Evolutionary conservation across 768 basidiomycete species (phyloP).

Genomic region (Suillus lakei): DNA sequence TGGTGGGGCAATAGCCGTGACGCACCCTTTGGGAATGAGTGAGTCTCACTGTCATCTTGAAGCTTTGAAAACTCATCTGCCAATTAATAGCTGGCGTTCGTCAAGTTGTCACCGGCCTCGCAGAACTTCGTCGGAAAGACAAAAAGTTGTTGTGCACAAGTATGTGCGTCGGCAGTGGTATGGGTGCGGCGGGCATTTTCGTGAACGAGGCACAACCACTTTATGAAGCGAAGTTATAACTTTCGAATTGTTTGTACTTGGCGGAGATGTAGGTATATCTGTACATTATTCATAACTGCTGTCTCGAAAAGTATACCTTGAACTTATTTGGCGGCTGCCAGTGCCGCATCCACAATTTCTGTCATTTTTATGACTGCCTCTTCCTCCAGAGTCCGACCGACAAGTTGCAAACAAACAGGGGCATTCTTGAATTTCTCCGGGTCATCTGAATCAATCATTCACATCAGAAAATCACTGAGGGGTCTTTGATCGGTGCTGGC

Average conservation of each 20-base stretch:
- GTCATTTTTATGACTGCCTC: conserved; percentile 75
- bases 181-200: conserved; percentile 85
- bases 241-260: conserved; percentile 2
- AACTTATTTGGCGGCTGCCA: conserved; percentile 35
- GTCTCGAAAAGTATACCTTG: neutral
- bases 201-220: conserved; percentile 61
- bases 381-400: conserved; percentile 74
- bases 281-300: neutral
- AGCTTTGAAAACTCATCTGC: conserved; percentile 18
- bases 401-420: conserved; percentile 67
- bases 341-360: conserved; percentile 63
- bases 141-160: conserved; percentile 80
- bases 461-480: neutral
- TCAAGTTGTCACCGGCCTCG: conserved; percentile 88
- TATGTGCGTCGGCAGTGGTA: conserved; percentile 84
- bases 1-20: conserved; percentile 85
- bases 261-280: neutral
- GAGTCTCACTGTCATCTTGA: conserved; percentile 27
- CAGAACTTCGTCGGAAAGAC: conserved; percentile 73
- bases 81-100: conserved; percentile 70
- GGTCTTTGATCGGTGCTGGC: neutral
- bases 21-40: conserved; percentile 89
- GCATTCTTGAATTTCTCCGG: conserved; percentile 59
- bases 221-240: conserved; percentile 29
- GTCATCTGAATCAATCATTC: conserved; percentile 48